Base-by-base conservation (phyloP, 2,329 filamentous ascomycete genomes). In the Fusarium sp. region DNA sequence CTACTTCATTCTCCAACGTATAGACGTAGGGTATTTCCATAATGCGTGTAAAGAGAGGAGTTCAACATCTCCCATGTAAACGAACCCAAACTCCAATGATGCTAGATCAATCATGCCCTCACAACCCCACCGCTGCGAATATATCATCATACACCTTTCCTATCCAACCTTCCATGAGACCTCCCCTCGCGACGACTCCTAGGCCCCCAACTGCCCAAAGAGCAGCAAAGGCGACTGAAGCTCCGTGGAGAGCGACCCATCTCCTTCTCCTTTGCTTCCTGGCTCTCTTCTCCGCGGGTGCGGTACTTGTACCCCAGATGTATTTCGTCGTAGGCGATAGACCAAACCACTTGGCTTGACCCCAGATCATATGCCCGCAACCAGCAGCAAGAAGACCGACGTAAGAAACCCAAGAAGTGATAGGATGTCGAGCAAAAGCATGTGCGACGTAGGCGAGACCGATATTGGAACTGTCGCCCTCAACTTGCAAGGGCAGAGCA, bases 401-500 rank as follows among this genome's bases (percentile, higher is more conserved):
- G 81, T 97, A 98, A 3, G 92, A 91, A 3, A 87, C 76, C 80
- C 90, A 92, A n/a, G 93, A 90, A 14, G 92, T 81, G 4, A 87
- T 74, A 0, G 92, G 91, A 77, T 94, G 92, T 20, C 90, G 88
- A 36, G 93, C 91, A 79, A 98, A 96, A 6, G 94, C 94, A 82
- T 98, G 95, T 18, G 92, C 90, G 13, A 98, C 91, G 81, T 93
- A 98, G 18, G 90, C 91, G 18, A 98, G 85, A 1, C 94, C 93
- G 45, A 98, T 91, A 61, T 96, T 92, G n/a, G 94, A 93, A 78
- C 91, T 95, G 67, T 95, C 94, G 12, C 95, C 95, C 61, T 97
- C 93, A 49, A 94, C 88, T 35, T 90, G 85, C 39, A 95, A 82
- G 5, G 96, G 96, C 33, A 97, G 85, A 6, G 90, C 83, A 39